Base-by-base conservation (phyloP, 805 yeast genomes). In the Nakazawaea pomicola region DNA sequence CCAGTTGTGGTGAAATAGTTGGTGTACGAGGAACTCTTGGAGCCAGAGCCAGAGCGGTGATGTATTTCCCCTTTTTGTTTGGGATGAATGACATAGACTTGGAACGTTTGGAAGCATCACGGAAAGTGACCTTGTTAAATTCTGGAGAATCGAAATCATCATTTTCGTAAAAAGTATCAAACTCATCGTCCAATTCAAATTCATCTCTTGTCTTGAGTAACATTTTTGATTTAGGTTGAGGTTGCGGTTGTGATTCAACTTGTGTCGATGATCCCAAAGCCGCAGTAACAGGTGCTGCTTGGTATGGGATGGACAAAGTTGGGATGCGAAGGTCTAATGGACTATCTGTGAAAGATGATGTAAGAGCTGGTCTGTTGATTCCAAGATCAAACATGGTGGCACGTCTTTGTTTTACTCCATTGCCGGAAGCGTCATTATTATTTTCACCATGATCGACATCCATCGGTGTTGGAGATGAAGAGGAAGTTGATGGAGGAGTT, bases 41-140 rank as follows among this genome's bases (percentile, higher is more conserved):
- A 25, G 91, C 86, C 19, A 87, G 88, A 10, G 89, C 89, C 17
- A 91, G 91, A 15, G 87, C 87, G 11, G 91, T 83, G 33, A 81
- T 56, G 44, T 65, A 67, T 21, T 60, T 64, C 34, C 70, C 61
- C 56, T 72, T 74, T 57, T 79, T 78, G 46, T 67, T 62, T 35
- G 72, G 66, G 41, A 78, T 60, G 50, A 73, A 77, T 28, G 82
- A 74, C 77, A 76, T 69, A 12, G 85, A 79, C 55, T 80, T 80
- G 11, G 86, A 78, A 50, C 87, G 66, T 54, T 80, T 76, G 42
- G 36, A 30, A 10, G n/a, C 29, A 28, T 37, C 45, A 28, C 67
- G 54, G 58, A 70, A 23, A 23, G 25, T 23, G 25, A 65, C 52
- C 65, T 52, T 52, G 66, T 46, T 46, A 62, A 60, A 46, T 58